phyloP scores from a whole-genome alignment of 768 basidiomycete genomes.

The Lentinula sp. region DNA sequence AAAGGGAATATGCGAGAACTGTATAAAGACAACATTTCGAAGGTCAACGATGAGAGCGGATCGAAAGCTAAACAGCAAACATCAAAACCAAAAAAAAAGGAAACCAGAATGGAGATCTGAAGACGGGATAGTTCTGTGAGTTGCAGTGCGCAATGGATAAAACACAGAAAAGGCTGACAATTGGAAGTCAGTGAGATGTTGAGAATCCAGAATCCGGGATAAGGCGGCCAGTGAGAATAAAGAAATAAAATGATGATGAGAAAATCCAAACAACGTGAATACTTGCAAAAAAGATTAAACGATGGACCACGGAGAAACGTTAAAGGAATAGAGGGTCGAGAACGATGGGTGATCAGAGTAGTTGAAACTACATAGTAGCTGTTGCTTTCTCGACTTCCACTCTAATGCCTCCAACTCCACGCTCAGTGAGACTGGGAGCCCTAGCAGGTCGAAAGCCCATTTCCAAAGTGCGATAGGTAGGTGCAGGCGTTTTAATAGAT shows the following conservation, averaged over 20 bases:
- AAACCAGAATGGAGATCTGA: not conserved
- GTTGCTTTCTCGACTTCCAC: slow-evolving; percentile 60
- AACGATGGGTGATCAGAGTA: not conserved
- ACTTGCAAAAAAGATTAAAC: not conserved
- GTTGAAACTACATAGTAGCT: slow-evolving; percentile 31
- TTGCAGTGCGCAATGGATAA: not conserved
- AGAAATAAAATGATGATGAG: not conserved
- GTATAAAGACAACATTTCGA: not conserved
- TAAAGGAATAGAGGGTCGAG: not conserved
- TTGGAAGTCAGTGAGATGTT: not conserved
- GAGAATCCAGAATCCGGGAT: not conserved
- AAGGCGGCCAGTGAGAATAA: not conserved
- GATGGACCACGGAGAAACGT: not conserved
- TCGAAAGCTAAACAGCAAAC: not conserved
- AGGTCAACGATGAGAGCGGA: not conserved
- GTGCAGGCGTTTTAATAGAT: slow-evolving; percentile 39
- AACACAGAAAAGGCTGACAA: not conserved
- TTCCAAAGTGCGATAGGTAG: slow-evolving; percentile 47
- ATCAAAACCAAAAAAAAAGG: too few species aligned
- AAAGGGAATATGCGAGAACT: not conserved
- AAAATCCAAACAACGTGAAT: not conserved
- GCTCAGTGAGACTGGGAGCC: slow-evolving; percentile 23
- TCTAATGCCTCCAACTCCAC: slow-evolving; percentile 39
- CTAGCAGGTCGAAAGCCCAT: slow-evolving; percentile 32
- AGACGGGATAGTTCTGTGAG: not conserved